Base-by-base conservation (phyloP, 1,284 basidiomycete species). In the Ganoderma lucidum region DNA sequence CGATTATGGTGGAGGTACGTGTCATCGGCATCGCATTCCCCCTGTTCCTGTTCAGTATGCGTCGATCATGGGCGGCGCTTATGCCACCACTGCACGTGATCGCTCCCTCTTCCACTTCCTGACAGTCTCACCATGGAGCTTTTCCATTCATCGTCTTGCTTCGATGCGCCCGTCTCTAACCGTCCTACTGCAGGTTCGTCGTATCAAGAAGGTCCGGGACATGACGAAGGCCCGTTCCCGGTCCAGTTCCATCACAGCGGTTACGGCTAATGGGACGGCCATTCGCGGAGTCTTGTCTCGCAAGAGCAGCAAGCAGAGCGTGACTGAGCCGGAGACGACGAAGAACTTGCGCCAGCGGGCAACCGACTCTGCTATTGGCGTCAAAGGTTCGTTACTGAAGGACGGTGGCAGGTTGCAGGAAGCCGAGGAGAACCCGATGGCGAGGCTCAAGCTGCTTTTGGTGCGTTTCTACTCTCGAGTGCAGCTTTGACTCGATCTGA, bases 1-100 rank as follows among this genome's bases (percentile, higher is more conserved):
- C 91, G 53, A 88, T 99, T 79, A 98, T 99, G 93, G 93, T 99
- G 75, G 97, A 99, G 86, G 93, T 95, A 73, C 77, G 87, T 59
- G 35, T 81, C 35, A 69, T 35, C 75, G 15, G 41, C 19, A 53
- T 19, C 35, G 17, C 73, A 61, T 56, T 61, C 19, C 59, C 23
- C 53, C 17, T 30, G 28, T 51, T 67, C 65, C 56, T 55, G 51
- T 53, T 48, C 42, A 44, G 30, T 17, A 9, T 17, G 56, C 37
- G 56, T 48, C 58, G 48, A 63, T 66, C 48, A 35, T 19, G 12
- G 12, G 12, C 12, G 23, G 48, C 56, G 66, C 62, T 60, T 69
- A 68, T 60, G 42, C 55, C 35, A 30, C n/a, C 12, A 3, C 30
- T 39, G 55, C 63, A 70, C 67, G 67, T 71, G 70, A 59, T 59